phyloP scores from a whole-genome alignment of 2,329 filamentous ascomycete species.

The Mollisiaceae sp. region DNA sequence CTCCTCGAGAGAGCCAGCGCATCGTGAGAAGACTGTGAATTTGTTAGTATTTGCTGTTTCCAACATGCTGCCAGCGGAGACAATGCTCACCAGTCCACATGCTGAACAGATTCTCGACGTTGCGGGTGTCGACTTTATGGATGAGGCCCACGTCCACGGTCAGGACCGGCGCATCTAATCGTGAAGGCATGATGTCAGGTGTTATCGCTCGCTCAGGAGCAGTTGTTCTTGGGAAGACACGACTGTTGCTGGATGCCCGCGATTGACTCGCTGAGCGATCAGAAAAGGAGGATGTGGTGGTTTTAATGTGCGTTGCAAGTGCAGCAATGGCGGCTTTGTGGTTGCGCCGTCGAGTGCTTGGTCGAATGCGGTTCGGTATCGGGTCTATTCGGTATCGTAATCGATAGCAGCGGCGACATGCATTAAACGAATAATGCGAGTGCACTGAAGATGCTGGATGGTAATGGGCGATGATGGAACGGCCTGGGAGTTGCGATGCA shows the following conservation, averaged over 20 bases:
- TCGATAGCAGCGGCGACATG: conserved; percentile 32
- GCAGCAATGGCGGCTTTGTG: background rate
- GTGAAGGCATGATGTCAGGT: conserved; percentile 71
- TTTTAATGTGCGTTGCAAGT: conserved; percentile 1
- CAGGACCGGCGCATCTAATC: conserved; percentile 83
- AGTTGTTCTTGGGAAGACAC: conserved; percentile 36
- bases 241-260: conserved; percentile 38
- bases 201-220: conserved; percentile 42
- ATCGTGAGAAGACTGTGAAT: conserved; percentile 83
- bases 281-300: background rate
- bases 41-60: conserved; percentile 7
- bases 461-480: conserved; percentile 20
- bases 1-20: conserved; percentile 91
- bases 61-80: background rate
- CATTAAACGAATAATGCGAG: conserved; percentile 26
- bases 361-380: conserved; percentile 8
- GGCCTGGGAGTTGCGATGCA: conserved; percentile 15
- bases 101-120: conserved; percentile 90
- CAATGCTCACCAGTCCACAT: conserved; percentile 87
- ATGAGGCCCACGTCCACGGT: conserved; percentile 91
- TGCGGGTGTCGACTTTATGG: conserved; percentile 91
- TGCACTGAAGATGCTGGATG: conserved; percentile 14
- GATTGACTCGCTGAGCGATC: conserved; percentile 38
- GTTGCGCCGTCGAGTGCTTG: background rate
- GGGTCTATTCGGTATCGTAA: conserved; percentile 34